Base-by-base conservation (phyloP, 441 rosid species). In the Breynia disticha region DNA sequence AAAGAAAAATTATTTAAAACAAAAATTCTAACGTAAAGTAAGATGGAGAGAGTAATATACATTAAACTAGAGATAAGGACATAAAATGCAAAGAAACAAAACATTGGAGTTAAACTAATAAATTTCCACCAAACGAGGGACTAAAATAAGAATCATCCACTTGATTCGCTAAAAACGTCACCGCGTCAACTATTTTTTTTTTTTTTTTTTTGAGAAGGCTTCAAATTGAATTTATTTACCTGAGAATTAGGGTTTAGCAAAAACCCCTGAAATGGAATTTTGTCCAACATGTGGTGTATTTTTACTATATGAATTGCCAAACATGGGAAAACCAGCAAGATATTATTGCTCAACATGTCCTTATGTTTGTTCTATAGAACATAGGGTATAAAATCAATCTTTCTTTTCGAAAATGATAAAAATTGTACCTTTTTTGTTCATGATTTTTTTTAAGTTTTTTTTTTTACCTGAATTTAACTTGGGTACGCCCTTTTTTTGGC, bases 341-440 rank as follows among this genome's bases (percentile, higher is more conserved):
- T 76, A 78, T 62, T 71, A 71, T 52, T 81, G 83, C 71, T 73
- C 74, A 1, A 56, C 81, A 0, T 78, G 81, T 55, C 83, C 87
- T 5, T 81, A 78, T 48, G 67, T 76, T 16, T 68, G 72, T 55
- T 49, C 64, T 46, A 55, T 81, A 7, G 73, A 72, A 35, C 56
- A 21, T 72, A 66, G 60, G 72, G 83, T 78, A 22, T 22, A 28
- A 28, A 28, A 9, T 44, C 16, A 2, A 38, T 28, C 12, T 16
- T 41, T 9, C n/a, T n/a, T 16, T 16, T 44, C 0, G 15, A 16
- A 20, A 19, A 28, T 21, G 19, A 24, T 9, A 28, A 28, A 28
- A 1, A 28, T 28, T 28, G 5, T 28, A 4, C 35, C 5, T 24
- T 24, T 12, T 54, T 16, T n/a, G n/a, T n/a, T n/a, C n/a, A n/a